phyloP scores from a whole-genome alignment of 2,329 filamentous ascomycete genomes.

The Botryotinia convoluta region DNA sequence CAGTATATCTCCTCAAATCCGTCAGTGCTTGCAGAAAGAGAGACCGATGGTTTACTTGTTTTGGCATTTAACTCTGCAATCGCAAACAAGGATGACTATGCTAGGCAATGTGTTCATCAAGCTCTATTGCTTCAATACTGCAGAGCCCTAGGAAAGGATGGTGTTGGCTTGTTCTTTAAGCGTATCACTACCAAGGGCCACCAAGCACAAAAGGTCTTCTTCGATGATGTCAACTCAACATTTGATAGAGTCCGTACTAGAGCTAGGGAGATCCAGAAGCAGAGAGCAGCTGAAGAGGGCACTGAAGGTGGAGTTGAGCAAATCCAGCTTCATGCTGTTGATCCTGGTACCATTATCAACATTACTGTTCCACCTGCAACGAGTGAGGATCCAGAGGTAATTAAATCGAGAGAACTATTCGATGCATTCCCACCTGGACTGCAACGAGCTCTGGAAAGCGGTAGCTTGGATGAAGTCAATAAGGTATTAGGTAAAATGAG shows the following conservation, averaged over 20 bases:
- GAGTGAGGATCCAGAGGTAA: slow-evolving; percentile 62
- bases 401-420: slow-evolving; percentile 70
- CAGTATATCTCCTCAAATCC: slow-evolving; percentile 79
- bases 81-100: slow-evolving; percentile 70
- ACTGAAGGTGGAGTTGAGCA: slow-evolving; percentile 76
- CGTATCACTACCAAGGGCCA: slow-evolving; percentile 87
- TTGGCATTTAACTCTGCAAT: slow-evolving; percentile 89
- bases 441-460: slow-evolving; percentile 78
- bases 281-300: slow-evolving; percentile 52
- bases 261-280: slow-evolving; percentile 47
- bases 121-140: slow-evolving; percentile 93
- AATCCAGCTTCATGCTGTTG: slow-evolving; percentile 95
- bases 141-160: slow-evolving; percentile 80
- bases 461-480: slow-evolving; percentile 85
- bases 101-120: slow-evolving; percentile 88
- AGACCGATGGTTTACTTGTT: slow-evolving; percentile 87
- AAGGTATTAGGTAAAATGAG: slow-evolving; percentile 85
- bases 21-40: slow-evolving; percentile 73
- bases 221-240: slow-evolving; percentile 86
- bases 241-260: slow-evolving; percentile 79
- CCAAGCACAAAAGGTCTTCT: slow-evolving; percentile 86
- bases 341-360: slow-evolving; percentile 87
- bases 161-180: slow-evolving; percentile 92
- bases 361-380: slow-evolving; percentile 74
- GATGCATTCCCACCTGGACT: slow-evolving; percentile 80